Conservation (phyloP, 139 green algal species). For the Cymbomonas tetramitiformis region DNA sequence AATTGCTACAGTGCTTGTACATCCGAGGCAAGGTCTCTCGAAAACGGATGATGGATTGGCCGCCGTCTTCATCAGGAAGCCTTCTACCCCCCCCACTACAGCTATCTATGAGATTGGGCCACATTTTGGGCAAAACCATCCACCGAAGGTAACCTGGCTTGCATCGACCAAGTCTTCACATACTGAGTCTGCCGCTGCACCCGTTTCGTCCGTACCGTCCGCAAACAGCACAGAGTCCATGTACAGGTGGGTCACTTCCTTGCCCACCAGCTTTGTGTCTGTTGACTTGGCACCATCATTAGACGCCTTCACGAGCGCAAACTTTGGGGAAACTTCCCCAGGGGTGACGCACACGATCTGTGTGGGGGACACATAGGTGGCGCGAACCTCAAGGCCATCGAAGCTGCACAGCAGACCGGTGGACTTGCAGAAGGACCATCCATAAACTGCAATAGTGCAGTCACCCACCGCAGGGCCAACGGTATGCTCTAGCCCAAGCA, state of each 20-base stretch:
- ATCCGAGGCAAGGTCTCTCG: no score
- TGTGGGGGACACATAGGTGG: not conserved
- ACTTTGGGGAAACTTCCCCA: conserved; percentile 13
- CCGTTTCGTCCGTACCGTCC: conserved; percentile 3
- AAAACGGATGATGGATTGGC: no score
- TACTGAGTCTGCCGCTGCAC: no score
- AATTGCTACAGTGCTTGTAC: no score
- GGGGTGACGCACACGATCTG: conserved; percentile 11
- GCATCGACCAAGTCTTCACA: no score
- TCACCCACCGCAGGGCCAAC: conserved; percentile 14
- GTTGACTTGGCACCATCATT: conserved; percentile 19
- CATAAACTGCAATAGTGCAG: conserved; percentile 20
- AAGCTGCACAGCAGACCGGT: conserved; percentile 8
- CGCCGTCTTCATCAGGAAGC: no score
- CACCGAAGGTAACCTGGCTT: no score
- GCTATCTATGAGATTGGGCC: no score
- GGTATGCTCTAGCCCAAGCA: conserved; percentile 20
- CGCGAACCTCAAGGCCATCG: not conserved
- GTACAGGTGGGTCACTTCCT: conserved; percentile 20
- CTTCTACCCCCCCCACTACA: no score
- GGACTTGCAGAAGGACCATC: conserved; percentile 8
- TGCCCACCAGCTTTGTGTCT: no score
- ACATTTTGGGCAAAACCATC: no score
- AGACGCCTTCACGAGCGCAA: conserved; percentile 3
- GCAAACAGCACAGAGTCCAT: conserved; percentile 21